Base-by-base conservation (phyloP, 2,329 filamentous ascomycete species). In the Domatiomyces globalis region DNA sequence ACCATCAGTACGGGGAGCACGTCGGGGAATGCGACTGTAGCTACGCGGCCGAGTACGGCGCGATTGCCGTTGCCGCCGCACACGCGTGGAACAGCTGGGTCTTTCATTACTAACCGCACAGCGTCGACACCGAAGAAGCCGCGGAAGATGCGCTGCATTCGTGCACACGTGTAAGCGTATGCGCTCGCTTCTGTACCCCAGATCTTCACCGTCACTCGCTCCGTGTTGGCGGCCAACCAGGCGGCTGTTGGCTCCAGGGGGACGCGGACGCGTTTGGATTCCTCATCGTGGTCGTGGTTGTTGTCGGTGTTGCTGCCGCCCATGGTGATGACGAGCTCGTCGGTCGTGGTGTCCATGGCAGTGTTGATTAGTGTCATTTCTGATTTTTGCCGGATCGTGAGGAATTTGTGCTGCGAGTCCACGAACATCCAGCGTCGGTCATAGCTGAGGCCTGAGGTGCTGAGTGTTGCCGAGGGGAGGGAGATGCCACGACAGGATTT, bases 381-480 rank as follows among this genome's bases (percentile, higher is more conserved):
- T 3, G 78, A 71, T 53, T 77, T 74, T 51, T 76, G 69, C 12
- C 80, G 77, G 60, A 83, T 83, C 2, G 80, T 83, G 49, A 82
- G 63, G 62, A 83, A 83, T 51, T 78, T 72, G 48, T 70, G 66
- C 15, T 71, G 66, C 1, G 72, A 70, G 33, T 76, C 71, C 46
- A 81, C 71, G 64, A 83, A 79, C 80, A 83, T 83, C 79, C 80
- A 83, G 56, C 77, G 74, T 5, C 80, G 70, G 62, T 83, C 80
- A 10, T 83, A 68, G 45, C 79, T 76, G 9, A 83, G 70, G 0
- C 80, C 80, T 2, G 77, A 73, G 45, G 71, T 72, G 33, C 74
- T 68, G 1, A 83, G 67, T 4, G 66, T 69, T 1, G 76, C 72
- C 2, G 69, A 71, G 15, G 71, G 63, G 8, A 83, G 67, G 43